Evolutionary conservation across 2,329 filamentous ascomycete genomes (phyloP), one percentile per base, ranked within the genome.

Genomic region (Ceratocystis cacaofunesta): DNA sequence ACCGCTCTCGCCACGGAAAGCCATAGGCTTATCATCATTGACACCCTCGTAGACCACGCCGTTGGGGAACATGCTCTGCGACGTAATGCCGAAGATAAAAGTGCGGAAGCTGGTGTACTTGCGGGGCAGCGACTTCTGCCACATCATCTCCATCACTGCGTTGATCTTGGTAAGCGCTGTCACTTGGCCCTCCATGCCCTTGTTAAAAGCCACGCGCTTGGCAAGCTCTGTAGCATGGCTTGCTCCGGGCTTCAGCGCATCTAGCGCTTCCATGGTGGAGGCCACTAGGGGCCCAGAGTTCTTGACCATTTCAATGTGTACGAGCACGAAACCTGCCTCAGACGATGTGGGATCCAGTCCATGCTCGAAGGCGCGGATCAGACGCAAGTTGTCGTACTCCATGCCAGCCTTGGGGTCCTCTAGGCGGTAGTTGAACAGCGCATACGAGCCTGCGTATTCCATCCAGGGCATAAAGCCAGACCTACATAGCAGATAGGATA

Each of bases 61-160:
- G 69, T 92, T 79, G 7, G 92, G 92, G 75, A 96, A 96, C 91
- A 96, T 96, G 71, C 85, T 87, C 76, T 96, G 92, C 61, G 84
- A 88, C 1, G 90, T 95, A 75, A 96, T 96, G 70, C 92, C 92
- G 72, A 96, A 96, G 77, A 96, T 96, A 79, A 96, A 96, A 10
- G 92, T 95, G 50, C 92, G 88, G 83, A 96, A 96, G 70, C 84
- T 87, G 67, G 88, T 90, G 77, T 96, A 96, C 70, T 90, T 84
- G 19, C 82, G 81, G 1, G 92, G 92, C 70, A 89, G 88, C 65
- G 89, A 94, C 74, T 91, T 89, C 68, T 81, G 82, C 92, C 92
- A 96, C 92, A 97, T 97, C 28, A 78, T 82, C 73, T 94, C 90
- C 90, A 95, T 95, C 70, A 95, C 88, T 70, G 83, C 84, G 66